Evolutionary conservation across 495 filamentous ascomycete species (phyloP), one percentile per base, ranked within the genome.

Genomic region (Annulohypoxylon nitens): DNA sequence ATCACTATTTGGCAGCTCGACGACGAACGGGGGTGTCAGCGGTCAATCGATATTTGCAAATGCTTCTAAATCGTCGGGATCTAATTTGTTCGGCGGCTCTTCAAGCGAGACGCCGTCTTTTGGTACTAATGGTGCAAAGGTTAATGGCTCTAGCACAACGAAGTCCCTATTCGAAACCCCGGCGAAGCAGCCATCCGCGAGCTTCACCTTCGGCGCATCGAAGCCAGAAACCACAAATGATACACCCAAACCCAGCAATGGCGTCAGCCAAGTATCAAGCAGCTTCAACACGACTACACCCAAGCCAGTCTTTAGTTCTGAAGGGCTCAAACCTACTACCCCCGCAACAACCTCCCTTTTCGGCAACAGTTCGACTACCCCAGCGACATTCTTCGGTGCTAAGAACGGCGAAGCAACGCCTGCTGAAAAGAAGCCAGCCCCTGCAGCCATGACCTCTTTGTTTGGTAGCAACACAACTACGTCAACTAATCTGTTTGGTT

Each of bases 181-280:
- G 25, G 47, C 9, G 16, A 75, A 75, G 64, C 59, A 64, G 20
- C 9, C 45, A 41, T 64, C 64, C 10, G 25, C 82, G 47, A 79
- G 83, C 5, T 85, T 85, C 47, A 70, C 68, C 4, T 83, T 84
- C 34, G 81, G 78, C 25, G 36, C 26, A 10, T 59, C 74, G 5
- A 68, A 61, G 16, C 57, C 63, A 25, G 53, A 61, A 16, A 37
- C 57, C 16, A 45, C 41, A 39, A 54, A 11, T 26, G 55, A 69
- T 23, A 26, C 43, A 25, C 61, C 37, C 10, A 69, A 59, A n/a
- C 30, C 34, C 26, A 64, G 33, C 25, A 67, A 65, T 39, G 53
- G 47, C 18, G 51, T 37, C 4, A 25, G 37, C 16, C 61, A 75
- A 53, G 50, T 63, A 2, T 61, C 70, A 11, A 76, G 67, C 60